Percentiles rank a stretch among this genome's conserved stretches.
These are phyloP conservation scores for Boletus patriciae DNA, from an alignment of 768 basidiomycete genomes.

Conservation along the genomic window DNA sequence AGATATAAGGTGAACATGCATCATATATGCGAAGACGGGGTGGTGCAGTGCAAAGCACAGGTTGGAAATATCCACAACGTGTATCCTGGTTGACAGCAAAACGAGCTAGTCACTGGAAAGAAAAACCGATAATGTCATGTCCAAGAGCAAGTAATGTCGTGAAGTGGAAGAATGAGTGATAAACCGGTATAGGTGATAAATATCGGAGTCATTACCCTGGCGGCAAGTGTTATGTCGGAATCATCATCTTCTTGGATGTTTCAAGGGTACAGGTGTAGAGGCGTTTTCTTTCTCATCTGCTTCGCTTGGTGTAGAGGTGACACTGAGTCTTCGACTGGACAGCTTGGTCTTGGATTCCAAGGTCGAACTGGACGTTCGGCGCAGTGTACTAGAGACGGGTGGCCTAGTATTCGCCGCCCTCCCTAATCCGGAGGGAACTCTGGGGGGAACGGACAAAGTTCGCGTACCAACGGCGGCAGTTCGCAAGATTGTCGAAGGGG, in stretches of 20 bases:
- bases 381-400: conserved; percentile 14
- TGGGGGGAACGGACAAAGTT: conserved; percentile 37
- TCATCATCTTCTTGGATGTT: conserved; percentile 17
- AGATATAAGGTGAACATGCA: conserved; percentile 19
- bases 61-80: background rate
- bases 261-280: conserved; percentile 24
- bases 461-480: conserved; percentile 31
- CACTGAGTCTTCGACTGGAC: conserved; percentile 34
- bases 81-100: conserved; percentile 11
- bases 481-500: conserved; percentile 39
- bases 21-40: conserved; percentile 7
- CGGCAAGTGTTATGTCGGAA: conserved; percentile 13
- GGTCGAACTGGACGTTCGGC: conserved; percentile 33
- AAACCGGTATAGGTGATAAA: conserved; percentile 13
- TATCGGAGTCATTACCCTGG: conserved; percentile 1
- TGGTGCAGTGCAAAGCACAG: conserved; percentile 8
- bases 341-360: conserved; percentile 37
- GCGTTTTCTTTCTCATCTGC: conserved; percentile 63
- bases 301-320: conserved; percentile 44
- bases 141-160: conserved; percentile 11
- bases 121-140: conserved; percentile 6
- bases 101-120: conserved; percentile 12
- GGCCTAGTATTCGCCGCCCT: conserved; percentile 18
- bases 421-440: conserved; percentile 35
- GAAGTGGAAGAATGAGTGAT: background rate